Evolutionary conservation across 257 asterid species (phyloP), one percentile per base, ranked within the genome.

Genomic region (Orobanche coerulescens): DNA sequence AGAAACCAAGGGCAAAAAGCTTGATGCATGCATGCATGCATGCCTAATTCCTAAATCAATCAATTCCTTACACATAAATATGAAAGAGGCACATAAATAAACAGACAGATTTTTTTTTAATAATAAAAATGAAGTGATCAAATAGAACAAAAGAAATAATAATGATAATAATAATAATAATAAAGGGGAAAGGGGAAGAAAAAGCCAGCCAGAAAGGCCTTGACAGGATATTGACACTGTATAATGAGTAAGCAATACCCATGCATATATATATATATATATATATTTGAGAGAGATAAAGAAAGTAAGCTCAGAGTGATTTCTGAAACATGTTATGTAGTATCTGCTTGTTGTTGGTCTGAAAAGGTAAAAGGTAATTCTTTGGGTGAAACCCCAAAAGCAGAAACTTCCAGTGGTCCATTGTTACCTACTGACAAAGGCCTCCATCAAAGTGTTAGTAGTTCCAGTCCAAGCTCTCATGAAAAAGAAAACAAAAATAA

Each of bases 331-430:
- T 74, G 78, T 62, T 61, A 79, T 74, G 83, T 68, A 60, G 77
- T 72, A 79, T 73, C 70, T 79, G 81, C 76, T 76, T 80, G 88
- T 82, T 82, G 84, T 73, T 73, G 71, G 75, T 76, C 84, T 78
- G 78, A 84, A 79, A 75, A 76, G 84, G 82, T 66, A 70, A 84
- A 82, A 81, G 80, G 76, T 71, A 85, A 81, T 71, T 63, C 82
- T 77, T 81, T 84, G 94, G 92, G 94, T 84, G 94, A 85, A 84
- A 84, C 89, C 94, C 94, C 84, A 82, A 82, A 87, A 79, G 81
- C 89, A 81, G 89, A 84, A 84, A 85, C 87, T 88, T 74, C 74
- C 94, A 84, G 94, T 88, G 96, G 96, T 88, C 96, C 96, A 81
- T 76, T 74, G 73, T 79, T 82, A 72, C 84, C 80, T 44, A 68